These are phyloP conservation scores for Citropsis articulata DNA, from an alignment of 345 rosid species.

Conservation along the genomic window DNA sequence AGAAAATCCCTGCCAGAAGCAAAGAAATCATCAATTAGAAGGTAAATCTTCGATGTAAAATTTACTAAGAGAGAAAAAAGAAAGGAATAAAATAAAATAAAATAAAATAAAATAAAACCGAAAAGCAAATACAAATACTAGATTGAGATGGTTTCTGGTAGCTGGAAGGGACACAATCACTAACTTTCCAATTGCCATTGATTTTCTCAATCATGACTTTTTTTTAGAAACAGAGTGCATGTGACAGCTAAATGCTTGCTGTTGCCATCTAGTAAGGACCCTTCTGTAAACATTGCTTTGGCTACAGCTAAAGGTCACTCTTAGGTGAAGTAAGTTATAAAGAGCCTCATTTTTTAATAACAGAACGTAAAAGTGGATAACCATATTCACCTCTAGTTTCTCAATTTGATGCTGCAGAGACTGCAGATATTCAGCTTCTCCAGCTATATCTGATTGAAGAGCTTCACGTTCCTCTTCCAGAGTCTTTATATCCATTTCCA, in stretches of 20 bases:
- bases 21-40: constrained; percentile 9
- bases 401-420: constrained; percentile 50
- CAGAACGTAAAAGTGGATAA: not conserved
- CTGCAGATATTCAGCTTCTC: constrained; percentile 47
- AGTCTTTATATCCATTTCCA: constrained; percentile 42
- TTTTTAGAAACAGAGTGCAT: not conserved
- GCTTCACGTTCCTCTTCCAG: constrained; percentile 56
- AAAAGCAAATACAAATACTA: not conserved
- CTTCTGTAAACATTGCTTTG: constrained; percentile 4
- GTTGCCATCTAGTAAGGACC: not conserved
- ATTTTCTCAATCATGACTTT: not conserved
- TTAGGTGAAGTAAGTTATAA: not conserved
- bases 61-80: not conserved
- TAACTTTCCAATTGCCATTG: not conserved
- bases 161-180: not conserved
- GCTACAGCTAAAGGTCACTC: not conserved
- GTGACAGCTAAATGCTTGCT: not conserved
- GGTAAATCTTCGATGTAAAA: not conserved
- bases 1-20: constrained; percentile 52
- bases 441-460: constrained; percentile 53
- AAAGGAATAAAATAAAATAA: not conserved
- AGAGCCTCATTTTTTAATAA: not conserved
- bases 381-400: constrained; percentile 48
- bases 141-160: constrained; percentile 1
- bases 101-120: not conserved